Evolutionary conservation across 257 asterid genomes (phyloP).

Genomic region (Petrea volubilis): DNA sequence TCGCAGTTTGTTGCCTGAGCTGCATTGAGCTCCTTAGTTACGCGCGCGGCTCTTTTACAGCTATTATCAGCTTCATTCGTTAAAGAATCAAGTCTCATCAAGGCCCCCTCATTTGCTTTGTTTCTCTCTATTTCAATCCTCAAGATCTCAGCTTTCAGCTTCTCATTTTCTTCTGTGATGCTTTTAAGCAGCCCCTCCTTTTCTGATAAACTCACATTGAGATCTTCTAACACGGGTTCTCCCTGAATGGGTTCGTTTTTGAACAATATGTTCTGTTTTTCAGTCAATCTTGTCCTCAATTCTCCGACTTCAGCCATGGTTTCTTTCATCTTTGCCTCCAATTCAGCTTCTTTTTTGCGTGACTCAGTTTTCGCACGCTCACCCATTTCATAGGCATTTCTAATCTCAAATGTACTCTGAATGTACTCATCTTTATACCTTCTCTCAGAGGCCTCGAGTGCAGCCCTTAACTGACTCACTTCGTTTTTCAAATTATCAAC

Average conservation of each 20-base stretch:
- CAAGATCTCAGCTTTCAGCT: conserved; percentile 55
- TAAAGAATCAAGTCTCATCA: conserved; percentile 39
- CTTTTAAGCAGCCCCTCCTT: conserved; percentile 48
- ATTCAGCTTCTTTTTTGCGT: conserved; percentile 45
- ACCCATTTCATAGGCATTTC: conserved; percentile 59
- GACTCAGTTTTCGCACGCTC: conserved; percentile 59
- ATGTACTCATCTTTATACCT: conserved; percentile 67
- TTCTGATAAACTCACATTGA: conserved; percentile 41
- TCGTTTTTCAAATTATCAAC: conserved; percentile 41
- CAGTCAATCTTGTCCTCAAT: conserved; percentile 39
- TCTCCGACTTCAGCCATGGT: conserved; percentile 49
- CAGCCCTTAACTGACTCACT: conserved; percentile 44
- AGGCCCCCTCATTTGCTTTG: conserved; percentile 53
- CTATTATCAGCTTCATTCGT: conserved; percentile 54
- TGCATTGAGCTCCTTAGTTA: conserved; percentile 65
- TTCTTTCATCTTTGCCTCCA: conserved; percentile 44
- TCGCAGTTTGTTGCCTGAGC: conserved; percentile 59
- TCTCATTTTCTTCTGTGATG: conserved; percentile 59
- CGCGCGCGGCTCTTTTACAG: conserved; percentile 41
- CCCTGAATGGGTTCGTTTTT: too few relatives aligned
- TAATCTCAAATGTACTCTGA: conserved; percentile 65
- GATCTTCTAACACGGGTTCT: conserved; percentile 40
- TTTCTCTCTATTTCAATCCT: conserved; percentile 41
- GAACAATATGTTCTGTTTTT: conserved; percentile 36
- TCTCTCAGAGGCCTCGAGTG: conserved; percentile 65